Evolutionary conservation across 2,329 filamentous ascomycete species (phyloP).

Genomic region (Ascochyta rabiei): DNA sequence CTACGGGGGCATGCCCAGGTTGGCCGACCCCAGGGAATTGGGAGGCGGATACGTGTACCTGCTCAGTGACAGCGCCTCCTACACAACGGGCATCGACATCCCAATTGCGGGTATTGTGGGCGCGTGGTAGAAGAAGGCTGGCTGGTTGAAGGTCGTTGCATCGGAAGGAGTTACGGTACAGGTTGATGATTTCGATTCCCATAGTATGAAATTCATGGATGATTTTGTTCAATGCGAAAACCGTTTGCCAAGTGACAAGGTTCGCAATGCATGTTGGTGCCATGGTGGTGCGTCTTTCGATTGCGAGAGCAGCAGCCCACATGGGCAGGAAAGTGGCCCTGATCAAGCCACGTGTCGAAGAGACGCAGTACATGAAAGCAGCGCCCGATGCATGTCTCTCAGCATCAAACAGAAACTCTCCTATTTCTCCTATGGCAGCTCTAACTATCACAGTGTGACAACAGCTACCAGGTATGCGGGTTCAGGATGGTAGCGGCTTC

Average conservation of each 20-base stretch:
- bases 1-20: constrained; percentile 59
- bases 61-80: constrained; percentile 54
- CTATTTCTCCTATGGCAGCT: background rate
- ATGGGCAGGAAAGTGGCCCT: too few relatives aligned
- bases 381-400: background rate
- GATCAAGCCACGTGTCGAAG: background rate
- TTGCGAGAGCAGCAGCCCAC: background rate
- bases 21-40: constrained; percentile 59
- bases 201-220: constrained; percentile 18
- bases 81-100: constrained; percentile 58
- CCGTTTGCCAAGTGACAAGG: background rate
- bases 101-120: constrained; percentile 57
- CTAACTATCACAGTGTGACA: background rate
- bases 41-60: constrained; percentile 59
- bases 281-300: background rate
- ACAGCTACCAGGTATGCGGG: background rate
- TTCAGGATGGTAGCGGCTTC: background rate
- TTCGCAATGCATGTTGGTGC: background rate
- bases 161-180: constrained; percentile 28
- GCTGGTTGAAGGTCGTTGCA: constrained; percentile 19
- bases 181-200: constrained; percentile 4
- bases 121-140: constrained; percentile 41
- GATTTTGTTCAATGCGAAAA: background rate
- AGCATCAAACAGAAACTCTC: background rate
- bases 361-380: background rate